Evolutionary conservation across 306 rosid genomes (phyloP), one percentile per base, ranked within the genome.

Genomic region (Corylus heterophylla): DNA sequence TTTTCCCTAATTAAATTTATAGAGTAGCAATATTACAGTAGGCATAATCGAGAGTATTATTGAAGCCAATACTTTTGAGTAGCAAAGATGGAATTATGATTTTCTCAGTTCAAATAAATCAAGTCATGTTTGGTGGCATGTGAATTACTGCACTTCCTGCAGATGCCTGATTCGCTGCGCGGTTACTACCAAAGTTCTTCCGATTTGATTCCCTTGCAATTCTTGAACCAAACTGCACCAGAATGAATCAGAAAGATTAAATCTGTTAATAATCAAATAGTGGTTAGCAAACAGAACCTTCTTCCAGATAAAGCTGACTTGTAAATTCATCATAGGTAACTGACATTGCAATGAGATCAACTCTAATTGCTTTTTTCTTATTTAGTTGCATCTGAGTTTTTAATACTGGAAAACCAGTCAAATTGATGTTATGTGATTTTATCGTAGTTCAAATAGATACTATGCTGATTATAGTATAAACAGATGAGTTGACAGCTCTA

Each of bases 81-180:
- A 31, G 35, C 2, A 31, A 31, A 31, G 25, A 22, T 22, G 25
- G 25, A 22, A 22, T 22, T 22, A 22, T 22, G 25, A 22, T 22
- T 22, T 22, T 22, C 25, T 22, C 25, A 22, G 25, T 22, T 22
- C 0, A 22, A 22, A 22, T 22, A 22, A 22, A 22, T 22, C 74
- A 91, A 48, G 58, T 67, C 77, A 64, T 44, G 31, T 86, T 74
- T 37, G 79, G 77, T 74, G 69, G 83, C 50, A 69, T 80, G 78
- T 83, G 78, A 83, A 95, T 88, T 83, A 69, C 87, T 50, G 80
- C 98, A 78, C 98, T 95, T 69, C 98, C 98, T 11, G 98, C 98
- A 35, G 97, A 92, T 6, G 91, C 97, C 78, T 92, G 98, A 82
- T 95, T 95, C 55, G 98, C 98, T 0, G 98, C 98, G 13, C 98